phyloP scores from a whole-genome alignment of 345 rosid species.

The Acer negundo region DNA sequence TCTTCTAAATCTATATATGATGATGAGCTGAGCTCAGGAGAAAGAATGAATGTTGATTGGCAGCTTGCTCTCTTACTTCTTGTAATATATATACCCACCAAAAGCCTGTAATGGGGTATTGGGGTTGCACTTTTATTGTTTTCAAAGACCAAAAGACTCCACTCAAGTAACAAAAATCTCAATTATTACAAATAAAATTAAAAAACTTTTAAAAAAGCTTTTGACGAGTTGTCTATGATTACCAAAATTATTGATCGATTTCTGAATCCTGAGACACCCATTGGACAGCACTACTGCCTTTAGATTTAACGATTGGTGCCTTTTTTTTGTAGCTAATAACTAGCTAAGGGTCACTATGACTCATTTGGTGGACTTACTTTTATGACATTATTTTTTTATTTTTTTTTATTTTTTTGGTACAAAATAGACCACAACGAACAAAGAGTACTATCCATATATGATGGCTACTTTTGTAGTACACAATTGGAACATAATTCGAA shows the following conservation, averaged over 20 bases:
- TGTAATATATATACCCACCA: neutral
- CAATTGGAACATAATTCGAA: no score
- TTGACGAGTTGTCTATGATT: neutral
- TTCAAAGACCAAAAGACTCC: constrained; percentile 7
- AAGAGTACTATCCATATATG: no score
- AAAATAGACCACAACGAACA: neutral
- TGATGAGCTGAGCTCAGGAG: constrained; percentile 12
- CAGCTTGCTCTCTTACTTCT: neutral
- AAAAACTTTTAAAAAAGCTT: neutral
- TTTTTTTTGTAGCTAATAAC: neutral
- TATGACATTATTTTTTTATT: neutral
- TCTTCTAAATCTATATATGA: constrained; percentile 11
- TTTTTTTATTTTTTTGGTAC: neutral
- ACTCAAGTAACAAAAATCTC: constrained; percentile 1
- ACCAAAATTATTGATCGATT: constrained; percentile 2
- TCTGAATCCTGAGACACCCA: neutral
- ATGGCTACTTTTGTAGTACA: no score
- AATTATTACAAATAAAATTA: neutral
- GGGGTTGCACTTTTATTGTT: neutral
- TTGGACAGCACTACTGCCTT: neutral
- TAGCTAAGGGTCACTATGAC: neutral
- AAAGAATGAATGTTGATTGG: neutral
- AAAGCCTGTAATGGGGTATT: neutral
- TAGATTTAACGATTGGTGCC: neutral
- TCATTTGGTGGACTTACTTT: constrained; percentile 16